A percentile compares a stretch with the other conserved stretches of the same genome.
Evolutionary conservation across 495 filamentous ascomycete species (phyloP).

Genomic region (Aspergillus affinis): DNA sequence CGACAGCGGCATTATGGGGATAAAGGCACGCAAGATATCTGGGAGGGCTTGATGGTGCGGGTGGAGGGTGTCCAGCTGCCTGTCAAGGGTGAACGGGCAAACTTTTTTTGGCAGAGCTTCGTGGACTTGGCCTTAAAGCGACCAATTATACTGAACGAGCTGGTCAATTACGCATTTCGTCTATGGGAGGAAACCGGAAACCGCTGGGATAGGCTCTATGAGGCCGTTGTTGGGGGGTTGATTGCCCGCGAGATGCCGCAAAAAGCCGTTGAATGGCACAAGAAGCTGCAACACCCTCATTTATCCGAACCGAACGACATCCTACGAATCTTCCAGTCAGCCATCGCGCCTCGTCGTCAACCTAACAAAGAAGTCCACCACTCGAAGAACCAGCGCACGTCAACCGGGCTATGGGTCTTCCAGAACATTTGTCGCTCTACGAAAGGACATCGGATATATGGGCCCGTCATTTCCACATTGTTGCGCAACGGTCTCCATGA

Average conservation of each 20-base stretch:
- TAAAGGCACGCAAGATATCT: conserved; percentile 60
- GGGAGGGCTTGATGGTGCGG: conserved; percentile 55
- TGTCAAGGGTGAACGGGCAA: conserved; percentile 44
- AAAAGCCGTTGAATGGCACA: conserved; percentile 50
- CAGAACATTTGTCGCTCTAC: conserved; percentile 47
- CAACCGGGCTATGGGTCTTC: conserved; percentile 38
- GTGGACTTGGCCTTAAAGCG: conserved; percentile 48
- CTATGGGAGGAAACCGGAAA: conserved; percentile 44
- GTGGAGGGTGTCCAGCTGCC: conserved; percentile 46
- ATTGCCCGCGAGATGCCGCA: conserved; percentile 33
- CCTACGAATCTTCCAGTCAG: conserved; percentile 32
- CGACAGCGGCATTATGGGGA: conserved; percentile 59
- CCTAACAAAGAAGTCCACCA: not conserved
- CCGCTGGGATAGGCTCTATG: conserved; percentile 51
- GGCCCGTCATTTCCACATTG: conserved; percentile 56
- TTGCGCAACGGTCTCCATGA: conserved; percentile 46
- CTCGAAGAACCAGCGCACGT: conserved; percentile 6
- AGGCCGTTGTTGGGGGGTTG: conserved; percentile 47
- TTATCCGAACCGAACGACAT: conserved; percentile 34
- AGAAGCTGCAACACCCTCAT: conserved; percentile 34
- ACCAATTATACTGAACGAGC: conserved; percentile 45
- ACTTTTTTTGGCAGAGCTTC: conserved; percentile 58
- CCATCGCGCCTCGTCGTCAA: conserved; percentile 15
- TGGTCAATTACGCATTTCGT: conserved; percentile 56
- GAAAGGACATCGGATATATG: conserved; percentile 55